phyloP scores from a whole-genome alignment of 2,329 filamentous ascomycete genomes.

The Aspergillus phoenicis region DNA sequence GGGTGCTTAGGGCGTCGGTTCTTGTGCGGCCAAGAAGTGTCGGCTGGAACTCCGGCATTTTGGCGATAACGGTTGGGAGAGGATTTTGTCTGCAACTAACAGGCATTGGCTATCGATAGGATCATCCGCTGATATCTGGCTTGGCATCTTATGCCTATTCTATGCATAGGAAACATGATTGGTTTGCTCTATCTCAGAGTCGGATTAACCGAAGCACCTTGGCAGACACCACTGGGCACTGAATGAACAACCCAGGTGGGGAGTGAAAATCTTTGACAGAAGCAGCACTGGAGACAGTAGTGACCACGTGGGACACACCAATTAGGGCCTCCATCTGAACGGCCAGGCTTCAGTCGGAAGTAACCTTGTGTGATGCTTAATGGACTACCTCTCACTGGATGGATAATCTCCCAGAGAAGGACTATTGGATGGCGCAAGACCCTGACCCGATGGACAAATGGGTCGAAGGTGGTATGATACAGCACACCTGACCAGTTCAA shows the following conservation, averaged over 20 bases:
- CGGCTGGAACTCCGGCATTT: too few relatives aligned
- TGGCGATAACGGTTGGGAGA: too few relatives aligned
- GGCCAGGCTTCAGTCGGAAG: not conserved
- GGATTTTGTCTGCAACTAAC: too few relatives aligned
- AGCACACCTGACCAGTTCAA: not conserved
- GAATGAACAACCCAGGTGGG: not conserved
- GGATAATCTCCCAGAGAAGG: not conserved
- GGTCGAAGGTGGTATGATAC: not conserved
- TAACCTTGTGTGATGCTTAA: not conserved
- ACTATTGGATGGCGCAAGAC: not conserved
- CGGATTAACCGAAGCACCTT: not conserved
- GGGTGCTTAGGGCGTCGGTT: too few relatives aligned
- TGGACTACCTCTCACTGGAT: not conserved
- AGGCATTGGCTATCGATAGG: too few relatives aligned
- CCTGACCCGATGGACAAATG: not conserved
- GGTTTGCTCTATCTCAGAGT: not conserved
- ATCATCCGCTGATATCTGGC: not conserved
- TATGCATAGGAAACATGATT: not conserved
- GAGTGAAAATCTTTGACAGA: not conserved
- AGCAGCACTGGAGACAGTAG: not conserved
- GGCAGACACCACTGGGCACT: not conserved
- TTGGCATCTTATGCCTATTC: not conserved
- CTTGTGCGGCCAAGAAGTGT: too few relatives aligned
- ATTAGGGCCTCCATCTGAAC: not conserved
- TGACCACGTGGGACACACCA: not conserved